Evolutionary conservation across 2,329 filamentous ascomycete species (phyloP).

Genomic region (Penicillium verrucosum): DNA sequence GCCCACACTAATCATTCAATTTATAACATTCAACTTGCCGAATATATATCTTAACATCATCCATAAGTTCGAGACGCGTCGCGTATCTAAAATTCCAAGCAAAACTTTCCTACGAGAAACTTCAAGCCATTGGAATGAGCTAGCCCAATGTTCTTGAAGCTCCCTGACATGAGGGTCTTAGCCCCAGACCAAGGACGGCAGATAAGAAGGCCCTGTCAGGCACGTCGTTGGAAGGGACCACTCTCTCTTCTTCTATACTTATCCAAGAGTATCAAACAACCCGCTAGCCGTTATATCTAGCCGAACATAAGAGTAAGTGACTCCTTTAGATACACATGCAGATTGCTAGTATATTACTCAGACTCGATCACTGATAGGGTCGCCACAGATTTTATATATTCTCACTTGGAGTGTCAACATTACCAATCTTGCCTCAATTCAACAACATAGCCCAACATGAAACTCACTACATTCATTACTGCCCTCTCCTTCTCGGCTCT

Average conservation of each 20-base stretch:
- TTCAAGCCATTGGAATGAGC: background rate
- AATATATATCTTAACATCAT: background rate
- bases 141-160: background rate
- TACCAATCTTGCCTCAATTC: background rate
- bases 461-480: slow-evolving; percentile 15
- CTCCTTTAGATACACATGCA: too few species aligned
- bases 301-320: background rate
- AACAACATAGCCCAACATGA: slow-evolving; percentile 8
- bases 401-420: background rate
- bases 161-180: background rate
- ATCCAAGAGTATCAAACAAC: background rate
- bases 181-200: background rate
- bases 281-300: background rate
- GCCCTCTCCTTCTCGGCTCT: slow-evolving; percentile 6
- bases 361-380: too few species aligned
- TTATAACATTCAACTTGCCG: background rate
- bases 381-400: background rate
- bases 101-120: background rate
- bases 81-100: background rate
- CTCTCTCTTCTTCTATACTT: background rate
- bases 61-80: background rate
- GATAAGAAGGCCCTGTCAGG: background rate
- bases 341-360: background rate
- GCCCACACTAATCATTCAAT: background rate
- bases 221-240: background rate